Evolutionary conservation across 2,329 filamentous ascomycete species (phyloP), one percentile per base, ranked within the genome.

Genomic region (Conoideocrella luteorostrata): DNA sequence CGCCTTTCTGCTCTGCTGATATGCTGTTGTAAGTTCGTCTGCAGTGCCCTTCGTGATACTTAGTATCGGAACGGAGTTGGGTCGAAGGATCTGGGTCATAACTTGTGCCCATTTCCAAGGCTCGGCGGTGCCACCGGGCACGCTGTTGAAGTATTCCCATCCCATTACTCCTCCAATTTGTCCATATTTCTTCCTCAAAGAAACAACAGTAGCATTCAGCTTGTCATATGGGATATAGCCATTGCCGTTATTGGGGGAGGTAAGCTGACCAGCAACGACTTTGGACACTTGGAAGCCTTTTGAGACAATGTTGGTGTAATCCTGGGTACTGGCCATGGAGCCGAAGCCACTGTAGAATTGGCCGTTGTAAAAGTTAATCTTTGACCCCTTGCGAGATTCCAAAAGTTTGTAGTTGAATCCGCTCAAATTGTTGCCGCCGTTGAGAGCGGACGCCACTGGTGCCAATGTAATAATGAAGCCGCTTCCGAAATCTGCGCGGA

Each of bases 291-390:
- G 69, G 80, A 85, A 95, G 2, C 87, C 87, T 17, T 72, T 66
- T 7, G 69, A 64, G 4, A 77, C 53, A 28, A 76, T 67, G n/a
- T 54, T 50, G 22, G 72, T 66, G 53, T 72, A 78, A 45, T 65
- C 62, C 5, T 53, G 41, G 0, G 71, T 57, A 18, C 53, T 64
- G 18, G 56, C 57, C 51, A 73, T 66, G 48, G 69, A 70, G 2
- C 86, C 86, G 79, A 87, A 95, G 0, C 88, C 88, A 55, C 85
- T 90, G 69, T 95, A 95, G 63, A 94, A 93, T 58, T 95, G 89
- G 5, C 82, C 74, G 56, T 94, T 94, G 59, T 94, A 94, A 77
- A 87, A 95, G 2, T 72, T 72, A 23, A 95, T 84, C 43, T 81
- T 72, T 10, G 65, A 63, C 0, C 81, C 81, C 2, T 76, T 68